Conservation (phyloP, 345 rosid species). For the Cardamine resedifolia region DNA sequence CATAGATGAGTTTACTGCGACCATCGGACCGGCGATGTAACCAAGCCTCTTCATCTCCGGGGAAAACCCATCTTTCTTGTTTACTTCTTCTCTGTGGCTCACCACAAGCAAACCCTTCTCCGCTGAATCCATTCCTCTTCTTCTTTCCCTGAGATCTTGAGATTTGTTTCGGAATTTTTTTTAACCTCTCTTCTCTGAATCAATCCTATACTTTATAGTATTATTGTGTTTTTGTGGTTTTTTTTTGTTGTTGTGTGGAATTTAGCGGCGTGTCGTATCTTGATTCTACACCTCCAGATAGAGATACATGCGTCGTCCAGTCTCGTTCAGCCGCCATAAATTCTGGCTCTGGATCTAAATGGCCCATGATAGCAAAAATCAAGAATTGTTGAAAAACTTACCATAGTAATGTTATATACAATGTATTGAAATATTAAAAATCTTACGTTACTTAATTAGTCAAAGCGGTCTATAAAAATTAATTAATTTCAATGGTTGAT, state of each 20-base stretch:
- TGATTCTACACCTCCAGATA: slow-evolving; percentile 16
- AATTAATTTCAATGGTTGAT: background rate
- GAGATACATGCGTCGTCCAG: background rate
- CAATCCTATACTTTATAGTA: background rate
- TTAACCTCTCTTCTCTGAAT: background rate
- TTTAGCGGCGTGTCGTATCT: slow-evolving; percentile 20
- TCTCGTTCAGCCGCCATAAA: slow-evolving; percentile 9
- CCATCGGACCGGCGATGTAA: slow-evolving; percentile 66
- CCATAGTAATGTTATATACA: slow-evolving; percentile 1
- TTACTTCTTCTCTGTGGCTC: slow-evolving; percentile 5
- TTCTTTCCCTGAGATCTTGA: slow-evolving; percentile 20
- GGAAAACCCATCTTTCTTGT: slow-evolving; percentile 24
- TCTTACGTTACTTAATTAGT: background rate
- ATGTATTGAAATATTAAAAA: background rate
- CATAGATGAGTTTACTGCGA: slow-evolving; percentile 57
- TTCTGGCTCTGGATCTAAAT: background rate
- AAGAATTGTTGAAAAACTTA: background rate
- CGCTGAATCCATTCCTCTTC: slow-evolving; percentile 31
- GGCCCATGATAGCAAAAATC: slow-evolving; percentile 3
- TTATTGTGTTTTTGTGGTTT: background rate
- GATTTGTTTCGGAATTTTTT: background rate
- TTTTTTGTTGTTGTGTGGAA: background rate
- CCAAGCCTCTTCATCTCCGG: slow-evolving; percentile 53
- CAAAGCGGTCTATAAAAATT: background rate
- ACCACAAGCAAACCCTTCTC: slow-evolving; percentile 39